Base-by-base conservation (phyloP, 768 basidiomycete genomes). In the Russula sp. region DNA sequence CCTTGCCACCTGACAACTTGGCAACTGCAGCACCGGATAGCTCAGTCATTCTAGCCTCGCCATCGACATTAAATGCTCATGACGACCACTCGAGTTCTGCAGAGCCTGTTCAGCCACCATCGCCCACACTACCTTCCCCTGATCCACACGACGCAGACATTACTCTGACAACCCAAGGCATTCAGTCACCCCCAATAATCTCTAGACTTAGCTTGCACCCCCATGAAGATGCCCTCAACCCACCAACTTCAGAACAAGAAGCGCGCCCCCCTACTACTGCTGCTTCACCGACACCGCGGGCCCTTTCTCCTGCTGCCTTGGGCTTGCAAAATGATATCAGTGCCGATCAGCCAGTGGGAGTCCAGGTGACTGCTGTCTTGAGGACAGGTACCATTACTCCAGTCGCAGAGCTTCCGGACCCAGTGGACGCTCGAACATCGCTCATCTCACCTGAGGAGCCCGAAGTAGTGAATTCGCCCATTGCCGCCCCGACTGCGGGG, bases 271-370 rank as follows among this genome's bases (percentile, higher is more conserved):
- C 46, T 16, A 51, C 57, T 5, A 25, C 57, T 35, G 42, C 51
- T 8, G 45, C 51, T 22, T 49, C 57, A 38, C 52, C 52, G 34
- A 48, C 61, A 43, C 52, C 46, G 56, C 57, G 22, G 10, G 32
- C 45, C 35, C 11, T 41, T 48, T 53, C 57, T 13, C 61, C 61
- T 53, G 16, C 16, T 22, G 22, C 34, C 22, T 43, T 25, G 38
- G 14, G 32, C 46, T 43, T 32, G 20, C 25, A 35, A 54, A 43
- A 57, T 45, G 42, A 25, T 5, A 39, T 34, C 2, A 39, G 8
- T 46, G 29, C 7, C 25, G 49, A 52, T 38, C 56, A 52, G 25
- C 35, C 56, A 50, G 42, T 39, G 25, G 42, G n/a, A 3, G 29
- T n/a, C 16, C 32, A 14, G 36, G 46, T 46, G 6, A 22, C 55